Base-by-base conservation (phyloP, 148 eudicot species). In the Salicornia ramosissima region DNA sequence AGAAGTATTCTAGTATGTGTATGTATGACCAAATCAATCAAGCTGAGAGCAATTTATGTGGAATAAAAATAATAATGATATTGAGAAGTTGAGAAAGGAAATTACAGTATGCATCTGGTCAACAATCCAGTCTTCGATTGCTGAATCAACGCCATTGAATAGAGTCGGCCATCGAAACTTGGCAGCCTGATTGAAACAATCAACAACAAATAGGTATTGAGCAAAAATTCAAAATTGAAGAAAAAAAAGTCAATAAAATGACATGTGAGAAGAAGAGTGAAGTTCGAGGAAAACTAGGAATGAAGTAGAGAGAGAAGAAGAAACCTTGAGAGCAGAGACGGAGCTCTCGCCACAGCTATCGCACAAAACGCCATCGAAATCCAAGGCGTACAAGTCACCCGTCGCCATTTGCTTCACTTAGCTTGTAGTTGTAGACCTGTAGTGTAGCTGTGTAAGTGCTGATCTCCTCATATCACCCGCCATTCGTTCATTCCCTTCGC, bases 261-360 rank as follows among this genome's bases (percentile, higher is more conserved):
- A n/a, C n/a, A n/a, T n/a, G n/a, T n/a, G n/a, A n/a, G n/a, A n/a
- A n/a, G 18, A 36, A 63, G 0, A 64, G 28, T 39, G 18, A 14
- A 28, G 22, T 24, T 9, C 15, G 13, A 3, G 1, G 15, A 10
- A 52, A 2, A 18, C 5, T 36, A 36, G 8, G 8, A 36, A 36
- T 1, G 56, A 19, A 68, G 19, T 36, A 62, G 59, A 53, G 16
- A 45, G 67, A 69, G 54, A 51, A 45, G 29, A 43, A 50, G 54
- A 26, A 2, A 86, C 98, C 93, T 94, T 91, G 65, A 91, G 71
- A 67, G 97, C 97, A 26, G 97, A 91, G 30, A 84, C 76, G 45
- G 97, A 89, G 84, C 98, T 91, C 79, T 94, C 97, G 64, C 97
- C 99, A 46, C 97, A 91, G 80, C 97, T 90, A 55, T 91, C 97